Conservation (phyloP, 2,329 filamentous ascomycete species). For the Alternaria arbusti region DNA sequence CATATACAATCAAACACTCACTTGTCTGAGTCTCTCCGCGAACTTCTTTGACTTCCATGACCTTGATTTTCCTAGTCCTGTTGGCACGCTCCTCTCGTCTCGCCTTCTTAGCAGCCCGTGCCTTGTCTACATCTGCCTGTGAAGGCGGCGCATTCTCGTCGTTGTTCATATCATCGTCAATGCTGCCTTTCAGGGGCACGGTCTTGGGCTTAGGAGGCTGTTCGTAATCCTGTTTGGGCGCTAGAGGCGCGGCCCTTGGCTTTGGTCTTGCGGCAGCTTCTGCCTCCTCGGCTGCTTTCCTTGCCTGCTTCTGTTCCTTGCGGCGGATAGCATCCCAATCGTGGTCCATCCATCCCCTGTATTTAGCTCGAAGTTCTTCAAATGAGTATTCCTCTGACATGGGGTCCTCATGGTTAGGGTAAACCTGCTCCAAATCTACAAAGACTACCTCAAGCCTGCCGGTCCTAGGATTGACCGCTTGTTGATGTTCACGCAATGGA, state of each 20-base stretch:
- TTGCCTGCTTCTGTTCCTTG: conserved; percentile 36
- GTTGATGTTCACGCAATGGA: conserved; percentile 77
- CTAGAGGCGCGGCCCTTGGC: conserved; percentile 22
- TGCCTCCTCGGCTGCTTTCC: conserved; percentile 25
- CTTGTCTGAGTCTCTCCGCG: conserved; percentile 89
- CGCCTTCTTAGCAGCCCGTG: conserved; percentile 58
- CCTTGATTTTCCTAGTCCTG: conserved; percentile 67
- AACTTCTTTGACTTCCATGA: conserved; percentile 70
- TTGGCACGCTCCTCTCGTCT: conserved; percentile 58
- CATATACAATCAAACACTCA: conserved; percentile 55
- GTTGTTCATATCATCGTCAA: conserved; percentile 46
- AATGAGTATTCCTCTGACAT: conserved; percentile 79
- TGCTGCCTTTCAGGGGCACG: conserved; percentile 43
- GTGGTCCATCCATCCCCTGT: conserved; percentile 69
- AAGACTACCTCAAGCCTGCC: conserved; percentile 86
- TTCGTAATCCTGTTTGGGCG: conserved; percentile 22
- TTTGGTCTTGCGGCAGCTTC: conserved; percentile 15
- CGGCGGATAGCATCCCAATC: conserved; percentile 57
- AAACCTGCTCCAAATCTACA: conserved; percentile 84
- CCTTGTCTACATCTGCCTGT: conserved; percentile 62
- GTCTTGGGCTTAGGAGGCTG: conserved; percentile 29
- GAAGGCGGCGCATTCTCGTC: conserved; percentile 57
- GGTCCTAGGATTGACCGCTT: conserved; percentile 80
- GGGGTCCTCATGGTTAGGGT: conserved; percentile 75
- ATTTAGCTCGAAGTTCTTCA: conserved; percentile 84